Evolutionary conservation across 148 eudicot genomes (phyloP), one percentile per base, ranked within the genome.

Genomic region (Camellia japonica): DNA sequence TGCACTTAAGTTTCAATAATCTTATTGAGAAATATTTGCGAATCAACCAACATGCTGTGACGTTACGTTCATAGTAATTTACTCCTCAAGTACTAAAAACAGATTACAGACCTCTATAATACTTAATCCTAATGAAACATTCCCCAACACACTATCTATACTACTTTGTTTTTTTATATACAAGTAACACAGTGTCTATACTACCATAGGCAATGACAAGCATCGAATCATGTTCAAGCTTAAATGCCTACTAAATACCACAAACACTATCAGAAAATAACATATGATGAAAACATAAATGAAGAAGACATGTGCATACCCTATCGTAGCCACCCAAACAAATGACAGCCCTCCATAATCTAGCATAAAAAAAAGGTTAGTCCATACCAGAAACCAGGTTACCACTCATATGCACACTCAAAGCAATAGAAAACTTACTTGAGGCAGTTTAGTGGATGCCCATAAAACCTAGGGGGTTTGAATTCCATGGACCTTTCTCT

Each of bases 241-340:
- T 78, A 67, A 49, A 47, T 1, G 52, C 78, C 38, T 11, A 47
- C 46, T 11, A 38, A 6, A 51, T 51, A 38, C 49, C 23, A 2
- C 19, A 77, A 30, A 7, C 13, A 19, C 9, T 68, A 38, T 11
- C 5, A 15, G 6, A 38, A 49, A 78, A 56, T 6, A 41, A 38
- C 9, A 19, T 18, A 70, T 47, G 5, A 68, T 8, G 11, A 66
- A 65, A 4, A 42, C 6, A 60, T n/a, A 41, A 61, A 8, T 9
- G 54, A 71, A 80, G 42, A 64, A 20, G 60, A 65, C 73, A 62
- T 2, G 15, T 70, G 2, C 85, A 84, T 92, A 96, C 99, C 97
- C 90, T 87, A 67, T 96, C 99, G 85, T 96, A 96, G 67, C 99
- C 99, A 78, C 99, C 98, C 87, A 93, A 82, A 80, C 83, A 85